Conservation (phyloP, 129 eudicot genomes). For the Daucus carota region DH1_v3.0 NC_030382.2:49303501-49304000, state of each 20-base stretch:
- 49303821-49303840: neutral
- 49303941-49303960: neutral
- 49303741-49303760: constrained; percentile 90
- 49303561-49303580: constrained; percentile 84
- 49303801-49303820: constrained; percentile 63
- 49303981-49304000: neutral
- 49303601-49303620: constrained; percentile 49
- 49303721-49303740: constrained; percentile 79
- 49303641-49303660: constrained; percentile 68
- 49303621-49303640: constrained; percentile 58
- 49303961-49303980: neutral
- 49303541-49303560: constrained; percentile 57
- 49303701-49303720: constrained; percentile 61
- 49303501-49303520: constrained; percentile 77
- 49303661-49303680: constrained; percentile 97
- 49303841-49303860: neutral
- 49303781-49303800: constrained; percentile 61
- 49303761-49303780: constrained; percentile 67
- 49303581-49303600: constrained; percentile 76
- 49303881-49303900: neutral
- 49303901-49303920: neutral
- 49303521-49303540: constrained; percentile 68
- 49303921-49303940: neutral
- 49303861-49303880: neutral
- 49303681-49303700: constrained; percentile 81